Percentiles rank a stretch among this genome's conserved stretches.
These are phyloP conservation scores for Fragaria nilgerrensis DNA, from an alignment of 306 rosid genomes.

Conservation along the genomic window DNA sequence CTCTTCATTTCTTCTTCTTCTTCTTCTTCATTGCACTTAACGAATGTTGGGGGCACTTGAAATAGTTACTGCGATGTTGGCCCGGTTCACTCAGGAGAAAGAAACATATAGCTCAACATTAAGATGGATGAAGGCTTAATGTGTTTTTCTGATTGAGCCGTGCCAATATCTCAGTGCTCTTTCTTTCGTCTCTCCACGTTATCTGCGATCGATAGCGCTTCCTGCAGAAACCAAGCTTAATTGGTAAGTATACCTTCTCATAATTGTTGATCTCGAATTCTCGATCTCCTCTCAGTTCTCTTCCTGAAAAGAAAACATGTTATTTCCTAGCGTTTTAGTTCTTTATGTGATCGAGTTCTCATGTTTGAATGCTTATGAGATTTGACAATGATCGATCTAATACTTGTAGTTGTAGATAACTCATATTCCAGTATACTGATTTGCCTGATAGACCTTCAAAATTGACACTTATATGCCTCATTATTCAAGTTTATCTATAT, in stretches of 20 bases:
- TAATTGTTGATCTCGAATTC: not conserved
- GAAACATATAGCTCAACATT: not conserved
- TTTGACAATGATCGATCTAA: not conserved
- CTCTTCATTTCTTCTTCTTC: not conserved
- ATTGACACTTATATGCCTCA: not conserved
- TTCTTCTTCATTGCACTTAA: not conserved
- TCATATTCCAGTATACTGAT: not conserved
- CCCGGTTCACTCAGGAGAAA: slow-evolving; percentile 42
- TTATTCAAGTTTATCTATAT: not conserved
- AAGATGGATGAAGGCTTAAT: not conserved
- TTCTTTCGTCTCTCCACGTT: slow-evolving; percentile 14
- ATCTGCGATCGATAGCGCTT: not conserved
- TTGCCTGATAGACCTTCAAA: not conserved
- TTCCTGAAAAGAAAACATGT: not conserved
- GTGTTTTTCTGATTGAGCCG: slow-evolving; percentile 48
- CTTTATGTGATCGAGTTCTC: not conserved
- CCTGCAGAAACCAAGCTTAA: not conserved
- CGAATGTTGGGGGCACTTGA: slow-evolving; percentile 9
- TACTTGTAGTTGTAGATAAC: not conserved
- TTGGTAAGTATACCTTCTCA: not conserved
- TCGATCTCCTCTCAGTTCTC: not conserved
- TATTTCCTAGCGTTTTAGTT: not conserved
- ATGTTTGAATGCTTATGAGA: not conserved
- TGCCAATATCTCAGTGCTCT: slow-evolving; percentile 49
- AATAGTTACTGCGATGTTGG: slow-evolving; percentile 44